Conservation (phyloP, 1,139 yeast genomes). For the Magnusiomyces tetraspermus region DNA sequence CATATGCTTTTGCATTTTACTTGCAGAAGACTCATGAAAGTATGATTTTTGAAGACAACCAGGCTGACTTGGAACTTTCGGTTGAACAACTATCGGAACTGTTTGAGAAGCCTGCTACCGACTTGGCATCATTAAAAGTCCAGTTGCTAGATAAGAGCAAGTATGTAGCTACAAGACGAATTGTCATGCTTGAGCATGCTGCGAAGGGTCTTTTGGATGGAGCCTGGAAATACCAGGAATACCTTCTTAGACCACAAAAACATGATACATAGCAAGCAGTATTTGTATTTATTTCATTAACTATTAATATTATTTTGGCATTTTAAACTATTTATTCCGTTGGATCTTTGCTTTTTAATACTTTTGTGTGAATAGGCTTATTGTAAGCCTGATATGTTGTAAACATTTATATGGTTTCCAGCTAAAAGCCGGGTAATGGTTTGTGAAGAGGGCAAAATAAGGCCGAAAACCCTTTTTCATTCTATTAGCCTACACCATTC, state of each 20-base stretch:
- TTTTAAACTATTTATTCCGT: too few relatives aligned
- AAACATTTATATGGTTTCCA: too few relatives aligned
- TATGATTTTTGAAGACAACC: slow-evolving; percentile 60
- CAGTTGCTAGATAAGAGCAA: slow-evolving; percentile 32
- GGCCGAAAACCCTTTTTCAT: too few relatives aligned
- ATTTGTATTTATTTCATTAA: too few relatives aligned
- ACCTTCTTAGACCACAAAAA: neutral
- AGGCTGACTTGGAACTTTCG: slow-evolving; percentile 57
- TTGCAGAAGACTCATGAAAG: slow-evolving; percentile 41
- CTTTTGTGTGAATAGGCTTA: too few relatives aligned
- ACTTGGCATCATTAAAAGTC: slow-evolving; percentile 28
- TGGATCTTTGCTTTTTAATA: too few relatives aligned
- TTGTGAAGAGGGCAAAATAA: too few relatives aligned
- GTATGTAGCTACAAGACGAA: slow-evolving; percentile 31
- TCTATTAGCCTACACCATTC: too few relatives aligned
- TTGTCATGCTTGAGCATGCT: slow-evolving; percentile 31
- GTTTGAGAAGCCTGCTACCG: slow-evolving; percentile 36
- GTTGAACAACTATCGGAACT: slow-evolving; percentile 74
- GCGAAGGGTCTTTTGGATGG: slow-evolving; percentile 30
- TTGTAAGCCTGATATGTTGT: too few relatives aligned
- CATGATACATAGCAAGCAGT: too few relatives aligned
- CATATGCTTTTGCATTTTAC: slow-evolving; percentile 74
- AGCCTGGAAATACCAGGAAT: slow-evolving; percentile 26
- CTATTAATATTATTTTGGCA: too few relatives aligned
- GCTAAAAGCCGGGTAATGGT: too few relatives aligned